Base-by-base conservation (phyloP, 345 rosid genomes). In the Linum usitatissimum region DNA sequence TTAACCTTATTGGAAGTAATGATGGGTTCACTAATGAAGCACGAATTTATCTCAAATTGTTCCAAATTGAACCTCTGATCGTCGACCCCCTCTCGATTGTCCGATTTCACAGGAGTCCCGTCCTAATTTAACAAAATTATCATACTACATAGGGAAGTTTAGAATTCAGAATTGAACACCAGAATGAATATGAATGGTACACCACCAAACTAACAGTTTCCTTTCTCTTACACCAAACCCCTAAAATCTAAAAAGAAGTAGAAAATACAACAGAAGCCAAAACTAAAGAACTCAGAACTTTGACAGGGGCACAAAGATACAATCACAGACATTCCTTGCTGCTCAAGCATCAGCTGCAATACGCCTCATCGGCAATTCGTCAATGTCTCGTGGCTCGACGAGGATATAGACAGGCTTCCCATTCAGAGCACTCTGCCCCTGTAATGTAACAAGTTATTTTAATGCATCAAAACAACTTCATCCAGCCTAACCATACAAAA, bases 361-460 rank as follows among this genome's bases (percentile, higher is more conserved):
- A 5, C 8, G 5, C 51, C 51, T 10, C 17, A 15, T 3, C 51
- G 15, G 51, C 51, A 45, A 45, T 45, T 45, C 38, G 51, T 45
- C 51, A 4, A 45, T 45, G 4, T 45, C 15, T 45, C 51, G 80
- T 53, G 86, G 80, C 67, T 86, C 93, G 72, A 84, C 79, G 17
- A 86, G 89, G 20, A 86, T 84, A 28, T 67, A 80, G 20, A 86
- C 61, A 38, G 84, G 80, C 73, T 86, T 86, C 30, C 84, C 89
- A 9, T 76, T 73, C 76, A 84, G 63, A 21, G 75, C 72, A 71
- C 80, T 81, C 0, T 88, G 83, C 20, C 95, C 95, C 95, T 87
- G 68, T 62, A 71, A 39, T 87, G 68, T 62, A 71, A 39, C 30
- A 55, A 13, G 12, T 19, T 1, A 8, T 30, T 39, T 12, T 6